Evolutionary conservation across 1,139 yeast genomes (phyloP).

Genomic region (Kodamaea sp.): DNA sequence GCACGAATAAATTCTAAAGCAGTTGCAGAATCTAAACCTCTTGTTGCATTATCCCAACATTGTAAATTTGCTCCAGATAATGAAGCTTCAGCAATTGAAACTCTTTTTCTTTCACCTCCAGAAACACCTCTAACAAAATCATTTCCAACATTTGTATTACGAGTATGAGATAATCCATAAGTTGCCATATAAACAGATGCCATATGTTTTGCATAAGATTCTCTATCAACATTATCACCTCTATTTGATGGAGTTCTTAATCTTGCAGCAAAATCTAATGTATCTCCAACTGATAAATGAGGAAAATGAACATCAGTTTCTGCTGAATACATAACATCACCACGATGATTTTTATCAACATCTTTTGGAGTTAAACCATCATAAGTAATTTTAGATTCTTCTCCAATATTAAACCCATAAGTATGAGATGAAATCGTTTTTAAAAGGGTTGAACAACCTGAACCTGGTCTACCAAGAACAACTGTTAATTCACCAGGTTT

Average conservation of each 20-base stretch:
- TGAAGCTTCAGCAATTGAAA: constrained; percentile 23
- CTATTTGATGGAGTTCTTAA: constrained; percentile 27
- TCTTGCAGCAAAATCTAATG: constrained; percentile 26
- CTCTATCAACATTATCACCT: constrained; percentile 18
- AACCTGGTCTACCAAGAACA: constrained; percentile 79
- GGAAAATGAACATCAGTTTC: constrained; percentile 28
- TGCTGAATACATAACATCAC: constrained; percentile 28
- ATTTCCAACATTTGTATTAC: constrained; percentile 23
- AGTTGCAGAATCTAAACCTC: constrained; percentile 26
- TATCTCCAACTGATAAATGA: constrained; percentile 25
- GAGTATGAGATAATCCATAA: constrained; percentile 19
- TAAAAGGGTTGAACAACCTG: constrained; percentile 78
- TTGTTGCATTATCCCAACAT: constrained; percentile 26
- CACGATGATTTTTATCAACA: constrained; percentile 21
- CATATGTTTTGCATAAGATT: constrained; percentile 19
- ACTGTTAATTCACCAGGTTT: constrained; percentile 73
- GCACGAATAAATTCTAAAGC: constrained; percentile 27
- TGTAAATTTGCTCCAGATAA: constrained; percentile 19
- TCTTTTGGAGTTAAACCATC: constrained; percentile 21
- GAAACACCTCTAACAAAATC: constrained; percentile 25
- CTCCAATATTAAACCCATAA: constrained; percentile 62
- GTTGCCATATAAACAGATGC: constrained; percentile 22
- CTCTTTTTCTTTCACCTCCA: constrained; percentile 26
- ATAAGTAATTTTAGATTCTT: constrained; percentile 41
- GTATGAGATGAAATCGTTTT: constrained; percentile 69